These are phyloP conservation scores for Pelargonium nanum DNA, from an alignment of 345 rosid genomes.

Conservation along the genomic window DNA sequence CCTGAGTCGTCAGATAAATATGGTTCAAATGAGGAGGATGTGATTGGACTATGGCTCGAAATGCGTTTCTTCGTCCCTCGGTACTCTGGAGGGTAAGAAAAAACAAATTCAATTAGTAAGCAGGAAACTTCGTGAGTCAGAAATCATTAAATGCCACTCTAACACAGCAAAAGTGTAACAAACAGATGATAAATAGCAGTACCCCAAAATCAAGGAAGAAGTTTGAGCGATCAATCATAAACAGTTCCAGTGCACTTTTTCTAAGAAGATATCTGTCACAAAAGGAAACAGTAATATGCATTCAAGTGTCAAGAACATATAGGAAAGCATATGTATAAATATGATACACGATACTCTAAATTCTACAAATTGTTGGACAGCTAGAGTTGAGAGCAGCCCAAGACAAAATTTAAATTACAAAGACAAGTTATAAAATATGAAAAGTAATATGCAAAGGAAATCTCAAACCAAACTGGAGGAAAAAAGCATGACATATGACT, in stretches of 20 bases:
- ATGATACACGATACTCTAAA: not conserved
- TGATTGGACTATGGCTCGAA: slow-evolving; percentile 85
- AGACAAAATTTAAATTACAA: too few relatives aligned
- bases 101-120: slow-evolving; percentile 2
- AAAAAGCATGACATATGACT: not conserved
- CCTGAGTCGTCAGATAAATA: slow-evolving; percentile 95
- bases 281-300: slow-evolving; percentile 10
- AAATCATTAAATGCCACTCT: slow-evolving; percentile 5
- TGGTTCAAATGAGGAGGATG: slow-evolving; percentile 85
- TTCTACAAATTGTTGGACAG: not conserved
- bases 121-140: not conserved
- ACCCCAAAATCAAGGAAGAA: slow-evolving; percentile 98
- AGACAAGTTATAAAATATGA: not conserved
- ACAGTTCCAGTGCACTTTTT: slow-evolving; percentile 94
- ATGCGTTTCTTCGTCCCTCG: slow-evolving; percentile 82
- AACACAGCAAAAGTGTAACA: not conserved
- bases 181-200: slow-evolving; percentile 17
- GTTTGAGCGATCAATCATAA: slow-evolving; percentile 92
- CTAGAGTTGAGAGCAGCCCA: too few relatives aligned
- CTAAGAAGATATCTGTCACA: slow-evolving; percentile 69
- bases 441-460: not conserved
- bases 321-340: slow-evolving; percentile 4
- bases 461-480: not conserved
- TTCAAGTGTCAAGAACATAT: slow-evolving; percentile 12
- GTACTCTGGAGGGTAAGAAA: slow-evolving; percentile 37